These are phyloP conservation scores for Orychophragmus violaceus DNA, from an alignment of 345 rosid species.

Conservation along the genomic window DNA sequence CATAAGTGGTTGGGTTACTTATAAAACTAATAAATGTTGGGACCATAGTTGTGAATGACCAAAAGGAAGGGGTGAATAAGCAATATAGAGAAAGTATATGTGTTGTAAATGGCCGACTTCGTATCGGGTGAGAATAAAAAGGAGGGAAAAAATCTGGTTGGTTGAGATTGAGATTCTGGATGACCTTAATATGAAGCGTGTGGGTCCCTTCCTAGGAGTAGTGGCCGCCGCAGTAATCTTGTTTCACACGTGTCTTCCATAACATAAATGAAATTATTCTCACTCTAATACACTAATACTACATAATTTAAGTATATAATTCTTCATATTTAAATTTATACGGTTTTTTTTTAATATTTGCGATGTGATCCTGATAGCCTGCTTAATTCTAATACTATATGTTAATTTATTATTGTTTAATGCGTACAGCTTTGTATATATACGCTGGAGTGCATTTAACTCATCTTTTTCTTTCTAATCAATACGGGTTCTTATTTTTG, in stretches of 20 bases:
- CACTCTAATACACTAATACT: not conserved
- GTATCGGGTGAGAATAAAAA: constrained; percentile 11
- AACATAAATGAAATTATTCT: not conserved
- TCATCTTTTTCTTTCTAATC: not conserved
- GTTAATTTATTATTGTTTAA: not conserved
- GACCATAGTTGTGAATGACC: not conserved
- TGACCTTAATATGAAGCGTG: constrained; percentile 25
- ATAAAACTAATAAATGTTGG: not conserved
- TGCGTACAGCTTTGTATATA: not conserved
- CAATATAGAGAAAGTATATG: not conserved
- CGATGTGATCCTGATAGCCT: constrained; percentile 3
- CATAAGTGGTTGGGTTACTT: not conserved
- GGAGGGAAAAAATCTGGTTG: constrained; percentile 29
- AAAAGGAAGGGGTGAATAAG: not conserved
- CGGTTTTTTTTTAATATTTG: not conserved
- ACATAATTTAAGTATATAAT: too few species aligned
- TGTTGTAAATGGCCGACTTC: constrained; percentile 24
- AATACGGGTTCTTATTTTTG: too few species aligned
- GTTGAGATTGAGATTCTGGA: constrained; percentile 42
- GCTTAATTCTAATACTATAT: not conserved
- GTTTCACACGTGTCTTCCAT: constrained; percentile 47
- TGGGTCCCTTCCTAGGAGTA: constrained; percentile 39
- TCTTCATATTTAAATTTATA: not conserved
- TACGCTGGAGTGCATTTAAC: not conserved
- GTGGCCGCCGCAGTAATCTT: constrained; percentile 48